Percentiles rank a stretch among this genome's conserved stretches.
Evolutionary conservation across 148 eudicot genomes (phyloP).

Genomic region (Silene conica): DNA sequence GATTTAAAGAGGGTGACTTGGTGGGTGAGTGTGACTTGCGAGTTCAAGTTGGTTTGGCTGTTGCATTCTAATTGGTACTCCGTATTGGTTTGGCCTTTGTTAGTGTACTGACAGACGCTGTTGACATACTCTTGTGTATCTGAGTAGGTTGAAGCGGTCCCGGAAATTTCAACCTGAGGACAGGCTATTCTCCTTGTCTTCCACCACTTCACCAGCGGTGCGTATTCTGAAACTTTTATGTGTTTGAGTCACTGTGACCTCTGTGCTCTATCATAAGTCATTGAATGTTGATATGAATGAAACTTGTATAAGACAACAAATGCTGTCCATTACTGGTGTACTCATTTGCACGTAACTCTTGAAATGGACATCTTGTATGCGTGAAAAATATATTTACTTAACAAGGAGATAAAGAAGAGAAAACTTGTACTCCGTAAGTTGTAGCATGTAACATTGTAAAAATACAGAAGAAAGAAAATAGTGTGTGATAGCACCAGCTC

Average conservation of each 20-base stretch:
- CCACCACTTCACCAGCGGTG: conserved; percentile 94
- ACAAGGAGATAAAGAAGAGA: not conserved
- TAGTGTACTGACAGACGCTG: too few species aligned
- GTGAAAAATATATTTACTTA: not conserved
- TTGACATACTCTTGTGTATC: conserved; percentile 12
- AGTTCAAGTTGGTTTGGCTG: not conserved
- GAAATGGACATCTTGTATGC: not conserved
- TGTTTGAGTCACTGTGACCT: too few species aligned
- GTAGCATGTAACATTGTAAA: conserved; percentile 1
- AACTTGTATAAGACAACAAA: too few species aligned
- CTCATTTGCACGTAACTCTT: not conserved
- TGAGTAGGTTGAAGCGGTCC: conserved; percentile 79
- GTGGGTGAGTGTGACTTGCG: not conserved
- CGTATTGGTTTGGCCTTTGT: not conserved
- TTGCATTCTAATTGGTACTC: not conserved
- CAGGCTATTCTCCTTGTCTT: conserved; percentile 87
- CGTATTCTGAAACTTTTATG: too few species aligned
- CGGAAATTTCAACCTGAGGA: conserved; percentile 96
- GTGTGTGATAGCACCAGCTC: not conserved
- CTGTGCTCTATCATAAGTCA: too few species aligned
- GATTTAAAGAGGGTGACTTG: not conserved
- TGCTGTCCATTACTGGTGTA: not conserved
- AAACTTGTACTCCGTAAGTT: too few species aligned
- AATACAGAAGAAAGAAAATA: not conserved
- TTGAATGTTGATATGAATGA: too few species aligned